phyloP scores from a whole-genome alignment of 805 yeast genomes.

The Yarrowia sp. region DNA sequence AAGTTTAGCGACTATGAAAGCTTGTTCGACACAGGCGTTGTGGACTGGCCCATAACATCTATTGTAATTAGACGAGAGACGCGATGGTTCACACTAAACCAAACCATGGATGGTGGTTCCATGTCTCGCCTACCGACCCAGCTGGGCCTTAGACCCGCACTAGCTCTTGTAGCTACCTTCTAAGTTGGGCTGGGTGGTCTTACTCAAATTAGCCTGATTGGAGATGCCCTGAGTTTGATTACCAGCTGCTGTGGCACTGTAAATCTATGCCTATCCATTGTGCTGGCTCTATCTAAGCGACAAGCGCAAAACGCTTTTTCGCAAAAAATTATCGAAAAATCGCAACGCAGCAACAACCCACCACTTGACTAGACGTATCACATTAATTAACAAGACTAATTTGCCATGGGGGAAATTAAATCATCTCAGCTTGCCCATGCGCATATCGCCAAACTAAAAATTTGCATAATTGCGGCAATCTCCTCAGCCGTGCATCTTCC shows the following conservation, averaged over 20 bases:
- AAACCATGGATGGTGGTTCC: too few species aligned
- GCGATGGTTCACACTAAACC: too few species aligned
- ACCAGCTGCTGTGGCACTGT: background rate
- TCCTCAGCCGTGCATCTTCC: background rate
- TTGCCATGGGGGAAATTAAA: background rate
- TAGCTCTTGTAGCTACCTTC: background rate
- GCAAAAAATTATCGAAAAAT: too few species aligned
- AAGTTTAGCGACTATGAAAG: background rate
- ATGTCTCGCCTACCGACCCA: background rate
- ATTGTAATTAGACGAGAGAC: too few species aligned
- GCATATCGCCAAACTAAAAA: background rate
- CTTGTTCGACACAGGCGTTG: background rate
- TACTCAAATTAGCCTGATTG: background rate
- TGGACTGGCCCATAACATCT: too few species aligned
- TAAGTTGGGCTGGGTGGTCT: slow-evolving; percentile 4
- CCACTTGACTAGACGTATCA: too few species aligned
- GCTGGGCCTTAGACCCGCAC: background rate
- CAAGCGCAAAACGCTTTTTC: too few species aligned
- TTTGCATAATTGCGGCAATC: background rate
- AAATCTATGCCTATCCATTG: too few species aligned
- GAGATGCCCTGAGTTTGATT: slow-evolving; percentile 16
- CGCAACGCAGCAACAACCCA: too few species aligned
- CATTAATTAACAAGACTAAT: background rate
- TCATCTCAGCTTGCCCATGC: background rate
- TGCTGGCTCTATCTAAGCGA: too few species aligned